Evolutionary conservation across 2,329 filamentous ascomycete species (phyloP).

Genomic region (Cryoendolithus antarcticus): DNA sequence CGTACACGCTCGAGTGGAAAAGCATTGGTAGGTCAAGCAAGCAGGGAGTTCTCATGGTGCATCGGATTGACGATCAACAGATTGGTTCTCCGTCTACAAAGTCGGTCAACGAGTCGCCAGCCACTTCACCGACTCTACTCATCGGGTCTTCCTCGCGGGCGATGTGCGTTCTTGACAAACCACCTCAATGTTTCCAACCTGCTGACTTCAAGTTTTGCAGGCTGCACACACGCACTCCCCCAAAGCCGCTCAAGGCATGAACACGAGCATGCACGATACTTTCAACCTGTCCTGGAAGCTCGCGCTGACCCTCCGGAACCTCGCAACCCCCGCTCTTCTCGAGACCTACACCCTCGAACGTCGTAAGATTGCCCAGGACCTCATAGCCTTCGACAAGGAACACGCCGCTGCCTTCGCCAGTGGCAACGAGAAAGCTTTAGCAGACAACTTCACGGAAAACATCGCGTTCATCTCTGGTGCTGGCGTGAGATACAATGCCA

Average conservation of each 20-base stretch:
- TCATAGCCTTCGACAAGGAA: slow-evolving; percentile 34
- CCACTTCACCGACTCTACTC: slow-evolving; percentile 30
- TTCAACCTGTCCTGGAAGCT: slow-evolving; percentile 35
- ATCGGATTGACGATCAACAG: slow-evolving; percentile 10
- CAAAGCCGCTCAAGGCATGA: slow-evolving; percentile 34
- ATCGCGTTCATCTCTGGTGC: slow-evolving; percentile 63
- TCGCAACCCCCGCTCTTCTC: slow-evolving; percentile 27
- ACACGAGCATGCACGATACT: slow-evolving; percentile 32
- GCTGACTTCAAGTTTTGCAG: slow-evolving; percentile 4
- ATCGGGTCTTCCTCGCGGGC: slow-evolving; percentile 37
- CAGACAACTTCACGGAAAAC: slow-evolving; percentile 57
- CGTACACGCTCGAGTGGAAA: slow-evolving; percentile 34
- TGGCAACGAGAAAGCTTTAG: slow-evolving; percentile 51
- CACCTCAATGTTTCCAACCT: background rate
- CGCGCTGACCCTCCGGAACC: slow-evolving; percentile 27
- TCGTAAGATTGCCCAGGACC: slow-evolving; percentile 31
- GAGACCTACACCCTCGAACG: slow-evolving; percentile 30
- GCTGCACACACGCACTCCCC: slow-evolving; percentile 32
- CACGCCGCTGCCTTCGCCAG: slow-evolving; percentile 42
- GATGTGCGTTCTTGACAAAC: slow-evolving; percentile 23
- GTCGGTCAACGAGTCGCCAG: slow-evolving; percentile 38
- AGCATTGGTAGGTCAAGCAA: slow-evolving; percentile 21
- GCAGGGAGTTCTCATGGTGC: background rate
- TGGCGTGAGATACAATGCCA: slow-evolving; percentile 54
- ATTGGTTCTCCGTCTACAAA: slow-evolving; percentile 41